Evolutionary conservation across 2,329 filamentous ascomycete genomes (phyloP), one percentile per base, ranked within the genome.

Genomic region (Aspergillus hortae): DNA sequence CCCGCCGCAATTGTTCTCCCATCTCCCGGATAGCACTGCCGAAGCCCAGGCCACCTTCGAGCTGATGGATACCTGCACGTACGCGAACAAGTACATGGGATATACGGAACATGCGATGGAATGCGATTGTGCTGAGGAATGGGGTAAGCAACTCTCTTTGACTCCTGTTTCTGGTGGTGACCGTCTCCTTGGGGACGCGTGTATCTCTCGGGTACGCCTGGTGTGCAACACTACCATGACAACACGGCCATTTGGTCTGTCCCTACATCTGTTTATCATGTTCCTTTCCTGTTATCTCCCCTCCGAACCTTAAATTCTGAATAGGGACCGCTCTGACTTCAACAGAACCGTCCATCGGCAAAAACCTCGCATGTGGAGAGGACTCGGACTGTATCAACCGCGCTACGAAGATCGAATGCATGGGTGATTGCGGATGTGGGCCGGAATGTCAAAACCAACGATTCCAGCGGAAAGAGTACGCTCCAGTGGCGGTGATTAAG

Each of bases 311-410:
- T 40, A 19, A 12, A 35, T 21, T 42, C 25, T 30, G 27, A 4
- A 30, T 6, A 38, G 15, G 35, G 12, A 38, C 15, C 41, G 15
- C 14, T 21, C 27, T 56, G 53, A 55, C 38, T 17, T 27, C 15
- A 48, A 41, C 62, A 84, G 81, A 84, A 66, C 42, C 76, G 47
- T 65, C 73, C 15, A 72, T 74, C 21, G 73, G 74, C 55, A 72
- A 67, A 52, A 99, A 99, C 70, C 74, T 87, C 73, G 92, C 94
- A 46, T 99, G 94, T 71, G 92, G 90, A 59, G 92, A 96, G 64
- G 90, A 96, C 72, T 95, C 92, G 14, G 92, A 97, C 72, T 99
- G 94, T 74, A 99, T 99, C 79, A 99, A 99, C 72, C 89, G 94
- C 65, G 89, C 90, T 52, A 97, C 92, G 53, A 97, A 96, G 73